Base-by-base conservation (phyloP, 2,329 filamentous ascomycete species). In the Monosporascus sp. region DNA sequence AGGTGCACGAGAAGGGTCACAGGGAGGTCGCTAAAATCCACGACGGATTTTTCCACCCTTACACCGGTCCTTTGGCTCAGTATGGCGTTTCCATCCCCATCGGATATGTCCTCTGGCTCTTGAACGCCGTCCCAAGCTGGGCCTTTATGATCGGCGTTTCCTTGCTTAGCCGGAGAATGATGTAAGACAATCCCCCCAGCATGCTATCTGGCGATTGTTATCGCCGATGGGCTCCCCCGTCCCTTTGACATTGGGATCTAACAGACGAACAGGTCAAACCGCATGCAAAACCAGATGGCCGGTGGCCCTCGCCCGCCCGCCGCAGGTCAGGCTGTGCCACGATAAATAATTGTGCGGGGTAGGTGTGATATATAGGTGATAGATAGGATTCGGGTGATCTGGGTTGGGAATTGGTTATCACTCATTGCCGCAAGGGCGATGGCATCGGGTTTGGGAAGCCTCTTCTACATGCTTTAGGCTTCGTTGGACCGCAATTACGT, bases 111-210 rank as follows among this genome's bases (percentile, higher is more conserved):
- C 76, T 90, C 61, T 90, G 83, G 81, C 77, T 76, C 59, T 83
- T 88, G 64, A 77, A 79, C 62, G 72, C 87, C 48, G 72, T 90
- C 54, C 81, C 88, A 54, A 84, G 86, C 75, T 93, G 89, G 89
- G 72, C 83, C 52, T 85, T 90, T 66, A 92, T 93, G 89, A 78
- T 93, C 61, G 67, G 82, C 48, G 78, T 93, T 62, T 89, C 86
- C 50, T 84, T 92, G 68, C 65, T 87, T 58, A 90, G 85, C 77
- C 80, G 88, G 67, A 81, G 77, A 54, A 80, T 92, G 71, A 90
- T 92, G 89, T 90, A 75, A 80, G 87, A 78, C n/a, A 25, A 54
- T n/a, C 17, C 24, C n/a, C 17, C 47, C 38, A 24, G 51, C 20
- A 38, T 47, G 18, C 36, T 14, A 31, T n/a, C 43, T 41, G 55